Evolutionary conservation across 805 yeast species (phyloP).

Genomic region (Wickerhamomyces pijperi): DNA sequence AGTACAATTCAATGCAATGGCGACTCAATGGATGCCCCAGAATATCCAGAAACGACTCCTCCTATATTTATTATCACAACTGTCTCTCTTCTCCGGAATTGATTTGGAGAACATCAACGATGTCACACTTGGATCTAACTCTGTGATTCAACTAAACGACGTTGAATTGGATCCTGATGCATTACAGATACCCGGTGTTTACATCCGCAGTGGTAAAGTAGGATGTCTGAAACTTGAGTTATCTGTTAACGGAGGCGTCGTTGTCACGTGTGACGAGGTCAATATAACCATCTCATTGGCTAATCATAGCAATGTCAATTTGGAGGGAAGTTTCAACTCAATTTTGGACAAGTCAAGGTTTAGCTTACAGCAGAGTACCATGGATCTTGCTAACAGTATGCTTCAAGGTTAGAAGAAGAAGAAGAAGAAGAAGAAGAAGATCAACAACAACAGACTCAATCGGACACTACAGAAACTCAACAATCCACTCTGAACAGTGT

Average conservation of each 20-base stretch:
- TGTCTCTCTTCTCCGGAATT: constrained; percentile 70
- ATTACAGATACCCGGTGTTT: constrained; percentile 52
- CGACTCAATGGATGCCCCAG: constrained; percentile 63
- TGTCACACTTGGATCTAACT: constrained; percentile 57
- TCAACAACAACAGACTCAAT: background rate
- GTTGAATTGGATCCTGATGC: constrained; percentile 66
- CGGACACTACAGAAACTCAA: too few species aligned
- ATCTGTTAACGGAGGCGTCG: constrained; percentile 62
- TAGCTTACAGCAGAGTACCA: constrained; percentile 61
- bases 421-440: constrained; percentile 2
- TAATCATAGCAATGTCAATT: constrained; percentile 5
- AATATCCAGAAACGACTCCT: constrained; percentile 75
- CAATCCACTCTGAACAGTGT: constrained; percentile 38
- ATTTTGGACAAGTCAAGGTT: constrained; percentile 24
- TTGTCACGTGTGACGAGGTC: constrained; percentile 45
- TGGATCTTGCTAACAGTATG: constrained; percentile 52
- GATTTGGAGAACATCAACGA: constrained; percentile 67
- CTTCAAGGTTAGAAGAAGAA: constrained; percentile 8
- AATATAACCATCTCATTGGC: constrained; percentile 33
- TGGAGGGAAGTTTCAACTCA: background rate
- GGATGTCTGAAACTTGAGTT: constrained; percentile 44
- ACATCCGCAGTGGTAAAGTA: constrained; percentile 50
- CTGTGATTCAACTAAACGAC: constrained; percentile 41
- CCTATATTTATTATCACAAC: constrained; percentile 69
- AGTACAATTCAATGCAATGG: too few species aligned